Evolutionary conservation across 2,329 filamentous ascomycete genomes (phyloP), one percentile per base, ranked within the genome.

Genomic region (Colletotrichum gigasporum): DNA sequence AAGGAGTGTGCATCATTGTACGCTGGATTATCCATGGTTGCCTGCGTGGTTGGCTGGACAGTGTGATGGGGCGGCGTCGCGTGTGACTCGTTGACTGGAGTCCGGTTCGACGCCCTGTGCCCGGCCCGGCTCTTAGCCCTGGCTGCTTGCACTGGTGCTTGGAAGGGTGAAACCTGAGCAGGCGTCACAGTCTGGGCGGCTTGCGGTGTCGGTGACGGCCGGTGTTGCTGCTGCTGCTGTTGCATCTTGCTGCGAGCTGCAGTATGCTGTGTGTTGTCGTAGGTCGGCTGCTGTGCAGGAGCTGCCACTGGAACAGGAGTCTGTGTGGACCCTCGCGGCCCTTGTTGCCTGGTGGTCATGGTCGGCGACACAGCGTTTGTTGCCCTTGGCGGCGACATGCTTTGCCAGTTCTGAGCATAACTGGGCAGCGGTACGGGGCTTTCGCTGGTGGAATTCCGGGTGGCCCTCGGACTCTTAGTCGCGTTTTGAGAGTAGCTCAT

Each of bases 1-100:
- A 71, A 35, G 26, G 72, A 72, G 1, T 72, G 69, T 24, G 62
- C 52, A 14, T 69, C 44, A 5, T 48, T 53, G 32, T 55, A 63
- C 4, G 32, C 39, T 35, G 55, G 47, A 20, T 22, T 65, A 39
- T 32, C 68, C 24, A 53, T 44, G 41, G 59, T 70, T n/a, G 66
- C 71, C n/a, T 72, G 75, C n/a, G 73, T 66, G 56, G 76, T 74
- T 9, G 78, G 74, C 47, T 81, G 67, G 65, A 77, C 71, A 7
- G 67, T 67, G 11, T 73, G 69, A 30, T 70, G 72, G 24, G 61
- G 34, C 10, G 63, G 53, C 7, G 60, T 71, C 6, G 71, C 48
- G 10, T 71, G 53, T 26, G 70, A 63, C 5, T 73, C 68, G n/a
- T 60, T 61, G 16, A 70, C 67, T 3, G 75, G 72, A 20, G 75